These are phyloP conservation scores for Cryphonectria radicalis DNA, from an alignment of 2,329 filamentous ascomycete genomes.

Conservation along the genomic window DNA sequence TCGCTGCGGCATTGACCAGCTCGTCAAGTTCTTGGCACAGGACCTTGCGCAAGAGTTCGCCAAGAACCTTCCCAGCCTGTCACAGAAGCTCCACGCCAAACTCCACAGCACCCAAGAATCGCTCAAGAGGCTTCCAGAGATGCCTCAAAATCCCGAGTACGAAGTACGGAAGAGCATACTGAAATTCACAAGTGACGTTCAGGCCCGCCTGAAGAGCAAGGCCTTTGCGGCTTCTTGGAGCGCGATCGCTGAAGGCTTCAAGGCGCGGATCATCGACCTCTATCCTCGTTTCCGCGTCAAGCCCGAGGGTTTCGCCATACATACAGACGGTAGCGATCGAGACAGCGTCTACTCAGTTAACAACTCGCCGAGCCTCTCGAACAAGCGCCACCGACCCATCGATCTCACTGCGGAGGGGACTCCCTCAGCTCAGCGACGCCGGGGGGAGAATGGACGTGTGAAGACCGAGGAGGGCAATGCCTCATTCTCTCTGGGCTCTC, in stretches of 20 bases:
- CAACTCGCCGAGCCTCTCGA: slow-evolving; percentile 25
- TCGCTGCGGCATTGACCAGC: slow-evolving; percentile 57
- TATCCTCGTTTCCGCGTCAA: slow-evolving; percentile 53
- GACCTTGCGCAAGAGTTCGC: slow-evolving; percentile 59
- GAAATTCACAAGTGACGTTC: slow-evolving; percentile 59
- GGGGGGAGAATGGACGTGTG: slow-evolving; percentile 28
- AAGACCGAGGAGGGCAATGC: slow-evolving; percentile 34
- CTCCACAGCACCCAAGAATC: slow-evolving; percentile 57
- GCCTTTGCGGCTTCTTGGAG: slow-evolving; percentile 52
- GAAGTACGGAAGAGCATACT: slow-evolving; percentile 65
- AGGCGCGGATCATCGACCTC: slow-evolving; percentile 48
- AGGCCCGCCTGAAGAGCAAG: slow-evolving; percentile 56
- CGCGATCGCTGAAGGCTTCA: slow-evolving; percentile 55
- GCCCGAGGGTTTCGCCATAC: slow-evolving; percentile 27
- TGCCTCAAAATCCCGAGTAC: slow-evolving; percentile 69
- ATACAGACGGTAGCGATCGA: slow-evolving; percentile 41
- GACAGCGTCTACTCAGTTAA: slow-evolving; percentile 43
- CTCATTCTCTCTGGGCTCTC: slow-evolving; percentile 5
- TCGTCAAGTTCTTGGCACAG: slow-evolving; percentile 57
- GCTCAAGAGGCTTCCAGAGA: slow-evolving; percentile 65
- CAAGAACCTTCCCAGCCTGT: slow-evolving; percentile 48
- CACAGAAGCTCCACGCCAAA: slow-evolving; percentile 54
- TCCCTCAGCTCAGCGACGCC: slow-evolving; percentile 25
- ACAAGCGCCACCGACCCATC: slow-evolving; percentile 22
- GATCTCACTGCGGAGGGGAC: slow-evolving; percentile 24